These are phyloP conservation scores for Sclerotinia nivalis DNA, from an alignment of 2,329 filamentous ascomycete genomes.

Conservation along the genomic window DNA sequence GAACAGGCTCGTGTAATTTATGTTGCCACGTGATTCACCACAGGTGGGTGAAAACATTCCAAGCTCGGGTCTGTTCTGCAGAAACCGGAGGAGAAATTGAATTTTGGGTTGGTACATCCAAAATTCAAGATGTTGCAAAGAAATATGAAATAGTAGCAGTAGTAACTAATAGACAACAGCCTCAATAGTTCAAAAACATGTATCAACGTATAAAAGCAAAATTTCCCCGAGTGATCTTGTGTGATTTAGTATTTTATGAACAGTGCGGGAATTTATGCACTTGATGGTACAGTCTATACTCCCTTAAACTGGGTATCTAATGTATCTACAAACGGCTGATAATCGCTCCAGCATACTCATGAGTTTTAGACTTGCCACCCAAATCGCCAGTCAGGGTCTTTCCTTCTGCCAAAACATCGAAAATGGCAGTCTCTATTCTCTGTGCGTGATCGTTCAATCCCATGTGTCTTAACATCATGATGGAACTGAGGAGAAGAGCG, in stretches of 20 bases:
- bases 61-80: not conserved
- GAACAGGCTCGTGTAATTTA: not conserved
- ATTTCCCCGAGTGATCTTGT: conserved; percentile 24
- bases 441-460: conserved; percentile 78
- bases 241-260: conserved; percentile 31
- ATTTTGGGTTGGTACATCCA: not conserved
- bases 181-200: not conserved
- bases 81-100: not conserved
- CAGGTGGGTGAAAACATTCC: not conserved
- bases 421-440: conserved; percentile 92
- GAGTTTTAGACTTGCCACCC: conserved; percentile 92
- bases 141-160: not conserved
- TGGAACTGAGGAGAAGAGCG: conserved; percentile 88
- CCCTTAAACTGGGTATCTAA: conserved; percentile 34
- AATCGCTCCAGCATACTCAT: conserved; percentile 91
- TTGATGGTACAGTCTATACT: conserved; percentile 40
- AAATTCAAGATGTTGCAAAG: not conserved
- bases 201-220: not conserved
- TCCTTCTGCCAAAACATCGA: conserved; percentile 92
- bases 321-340: conserved; percentile 54
- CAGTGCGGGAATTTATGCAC: conserved; percentile 16
- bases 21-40: conserved; percentile 9
- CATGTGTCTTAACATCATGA: conserved; percentile 99
- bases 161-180: not conserved
- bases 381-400: conserved; percentile 95